These are phyloP conservation scores for Aspergillus sp. DNA, from an alignment of 2,329 filamentous ascomycete species.

Conservation along the genomic window DNA sequence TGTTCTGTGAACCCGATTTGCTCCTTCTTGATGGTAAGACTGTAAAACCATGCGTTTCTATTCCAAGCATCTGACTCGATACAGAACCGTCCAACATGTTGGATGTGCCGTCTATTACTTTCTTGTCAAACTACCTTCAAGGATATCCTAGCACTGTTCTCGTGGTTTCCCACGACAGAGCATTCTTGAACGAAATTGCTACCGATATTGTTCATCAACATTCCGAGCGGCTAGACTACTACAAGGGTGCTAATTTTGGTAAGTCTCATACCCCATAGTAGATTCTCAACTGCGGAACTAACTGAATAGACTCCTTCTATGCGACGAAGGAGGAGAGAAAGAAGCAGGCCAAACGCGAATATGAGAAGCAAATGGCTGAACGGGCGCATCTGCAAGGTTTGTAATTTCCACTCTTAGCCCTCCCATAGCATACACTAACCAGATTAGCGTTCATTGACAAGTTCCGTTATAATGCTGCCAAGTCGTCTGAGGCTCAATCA, in stretches of 20 bases:
- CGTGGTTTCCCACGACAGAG: conserved; percentile 97
- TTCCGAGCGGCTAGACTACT: conserved; percentile 96
- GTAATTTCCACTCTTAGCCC: conserved; percentile 7
- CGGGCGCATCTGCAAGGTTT: conserved; percentile 80
- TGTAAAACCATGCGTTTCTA: not conserved
- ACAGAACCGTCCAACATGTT: conserved; percentile 98
- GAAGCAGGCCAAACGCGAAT: conserved; percentile 95
- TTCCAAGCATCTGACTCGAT: conserved; percentile 18
- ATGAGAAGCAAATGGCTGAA: conserved; percentile 96
- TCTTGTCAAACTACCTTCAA: conserved; percentile 94
- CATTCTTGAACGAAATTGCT: conserved; percentile 98
- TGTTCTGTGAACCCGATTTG: conserved; percentile 97
- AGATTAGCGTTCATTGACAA: conserved; percentile 93
- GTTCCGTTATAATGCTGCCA: conserved; percentile 98
- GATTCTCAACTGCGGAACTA: not conserved
- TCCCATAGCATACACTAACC: not conserved
- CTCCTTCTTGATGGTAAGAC: conserved; percentile 74
- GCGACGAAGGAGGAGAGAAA: conserved; percentile 94
- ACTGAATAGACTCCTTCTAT: conserved; percentile 76
- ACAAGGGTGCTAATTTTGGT: conserved; percentile 91
- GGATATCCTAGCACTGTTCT: conserved; percentile 90
- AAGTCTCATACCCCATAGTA: conserved; percentile 19
- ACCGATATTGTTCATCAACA: conserved; percentile 99
- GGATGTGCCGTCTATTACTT: conserved; percentile 99
- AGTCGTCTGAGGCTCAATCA: conserved; percentile 96